phyloP scores from a whole-genome alignment of 768 basidiomycete genomes.

The Rubroboletus pulcherrimus region DNA sequence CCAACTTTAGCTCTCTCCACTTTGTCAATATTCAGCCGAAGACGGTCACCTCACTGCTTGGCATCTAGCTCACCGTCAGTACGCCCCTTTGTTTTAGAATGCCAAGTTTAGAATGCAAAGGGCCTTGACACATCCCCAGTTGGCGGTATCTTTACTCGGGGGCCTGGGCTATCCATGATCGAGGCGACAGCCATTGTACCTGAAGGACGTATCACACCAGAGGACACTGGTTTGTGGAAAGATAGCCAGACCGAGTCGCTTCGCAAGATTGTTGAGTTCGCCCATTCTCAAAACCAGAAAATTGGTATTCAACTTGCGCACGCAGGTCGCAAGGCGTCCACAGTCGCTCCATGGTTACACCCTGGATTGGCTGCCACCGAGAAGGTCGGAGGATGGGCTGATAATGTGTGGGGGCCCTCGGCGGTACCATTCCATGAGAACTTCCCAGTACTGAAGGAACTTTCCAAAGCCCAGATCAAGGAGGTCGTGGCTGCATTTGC shows the following conservation, averaged over 20 bases:
- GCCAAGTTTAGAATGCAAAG: too few relatives aligned
- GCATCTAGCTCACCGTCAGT: conserved; percentile 49
- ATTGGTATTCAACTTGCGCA: conserved; percentile 76
- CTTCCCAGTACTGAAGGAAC: conserved; percentile 52
- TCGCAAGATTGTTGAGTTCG: conserved; percentile 59
- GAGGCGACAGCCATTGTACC: conserved; percentile 66
- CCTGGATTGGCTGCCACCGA: conserved; percentile 33
- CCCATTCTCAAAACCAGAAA: conserved; percentile 66
- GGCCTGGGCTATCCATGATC: conserved; percentile 54
- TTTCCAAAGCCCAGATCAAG: conserved; percentile 56
- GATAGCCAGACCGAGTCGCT: conserved; percentile 50
- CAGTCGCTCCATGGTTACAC: conserved; percentile 57
- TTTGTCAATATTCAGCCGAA: conserved; percentile 59
- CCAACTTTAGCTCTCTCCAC: conserved; percentile 42
- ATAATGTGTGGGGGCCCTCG: conserved; percentile 57
- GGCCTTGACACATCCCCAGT: conserved; percentile 30
- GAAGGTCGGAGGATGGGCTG: conserved; percentile 48
- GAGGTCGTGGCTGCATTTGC: conserved; percentile 53
- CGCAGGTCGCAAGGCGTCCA: conserved; percentile 73
- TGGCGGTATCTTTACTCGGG: conserved; percentile 40
- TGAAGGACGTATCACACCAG: conserved; percentile 62
- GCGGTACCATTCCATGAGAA: conserved; percentile 40
- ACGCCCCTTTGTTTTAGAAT: neutral
- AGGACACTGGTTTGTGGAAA: conserved; percentile 62
- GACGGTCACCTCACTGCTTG: conserved; percentile 51